Evolutionary conservation across 257 asterid species (phyloP).

Genomic region (Lithospermum erythrorhizon): DNA sequence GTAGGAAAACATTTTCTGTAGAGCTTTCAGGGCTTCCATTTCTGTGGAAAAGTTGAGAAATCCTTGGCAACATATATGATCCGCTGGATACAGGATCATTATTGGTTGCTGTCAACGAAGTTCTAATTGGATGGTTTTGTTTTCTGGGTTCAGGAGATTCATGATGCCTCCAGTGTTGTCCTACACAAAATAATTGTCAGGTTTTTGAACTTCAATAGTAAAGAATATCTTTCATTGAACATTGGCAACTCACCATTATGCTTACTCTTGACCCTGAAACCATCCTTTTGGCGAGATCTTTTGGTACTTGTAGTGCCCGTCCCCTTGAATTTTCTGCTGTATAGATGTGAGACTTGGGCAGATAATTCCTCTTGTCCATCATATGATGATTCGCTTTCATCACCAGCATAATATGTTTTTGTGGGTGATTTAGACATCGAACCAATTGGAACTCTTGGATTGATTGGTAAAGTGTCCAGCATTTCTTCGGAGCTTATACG

Average conservation of each 20-base stretch:
- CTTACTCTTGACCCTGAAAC: slow-evolving; percentile 10
- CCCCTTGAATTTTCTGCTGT: slow-evolving; percentile 24
- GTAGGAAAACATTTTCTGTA: slow-evolving; percentile 21
- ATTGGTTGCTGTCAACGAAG: slow-evolving; percentile 18
- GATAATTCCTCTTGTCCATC: slow-evolving; percentile 32
- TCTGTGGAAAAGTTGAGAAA: slow-evolving; percentile 23
- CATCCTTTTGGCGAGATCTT: slow-evolving; percentile 17
- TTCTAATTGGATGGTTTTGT: neutral
- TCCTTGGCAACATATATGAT: slow-evolving; percentile 22
- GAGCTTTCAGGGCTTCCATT: slow-evolving; percentile 18
- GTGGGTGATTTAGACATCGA: slow-evolving; percentile 26
- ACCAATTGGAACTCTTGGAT: slow-evolving; percentile 21
- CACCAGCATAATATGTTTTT: slow-evolving; percentile 40
- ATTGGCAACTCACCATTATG: slow-evolving; percentile 22
- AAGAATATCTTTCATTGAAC: slow-evolving; percentile 16
- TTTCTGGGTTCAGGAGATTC: slow-evolving; percentile 19
- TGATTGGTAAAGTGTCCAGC: slow-evolving; percentile 23
- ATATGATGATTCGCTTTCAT: slow-evolving; percentile 61
- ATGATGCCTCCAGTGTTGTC: slow-evolving; percentile 23
- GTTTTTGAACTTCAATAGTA: slow-evolving; percentile 7
- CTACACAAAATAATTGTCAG: slow-evolving; percentile 9
- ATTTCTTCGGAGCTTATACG: slow-evolving; percentile 32
- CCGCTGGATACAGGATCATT: slow-evolving; percentile 16
- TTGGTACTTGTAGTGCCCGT: slow-evolving; percentile 13
- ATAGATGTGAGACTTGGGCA: slow-evolving; percentile 21